A percentile compares a stretch with the other conserved stretches of the same genome.
Evolutionary conservation across 2,329 filamentous ascomycete genomes (phyloP).

Genomic region (Domatiomyces globalis): DNA sequence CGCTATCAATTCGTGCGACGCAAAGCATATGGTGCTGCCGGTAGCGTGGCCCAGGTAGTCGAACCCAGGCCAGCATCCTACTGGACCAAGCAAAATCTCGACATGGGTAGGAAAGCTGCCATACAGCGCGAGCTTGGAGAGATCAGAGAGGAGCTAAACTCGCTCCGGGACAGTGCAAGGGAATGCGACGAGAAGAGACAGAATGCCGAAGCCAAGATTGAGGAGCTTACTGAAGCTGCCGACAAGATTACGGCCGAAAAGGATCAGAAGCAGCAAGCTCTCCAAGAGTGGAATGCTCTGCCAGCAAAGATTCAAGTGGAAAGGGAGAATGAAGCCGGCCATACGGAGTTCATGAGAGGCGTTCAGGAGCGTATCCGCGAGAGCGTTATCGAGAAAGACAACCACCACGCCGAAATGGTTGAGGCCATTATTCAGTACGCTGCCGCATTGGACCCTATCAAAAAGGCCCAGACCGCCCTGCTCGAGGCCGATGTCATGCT

Average conservation of each 20-base stretch:
- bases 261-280: conserved; percentile 49
- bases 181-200: conserved; percentile 18
- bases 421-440: conserved; percentile 42
- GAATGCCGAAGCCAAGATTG: conserved; percentile 20
- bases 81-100: conserved; percentile 68
- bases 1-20: conserved; percentile 54
- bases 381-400: conserved; percentile 42
- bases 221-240: conserved; percentile 4
- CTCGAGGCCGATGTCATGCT: conserved; percentile 55
- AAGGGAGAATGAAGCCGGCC: background rate
- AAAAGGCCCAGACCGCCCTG: conserved; percentile 46
- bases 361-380: conserved; percentile 36
- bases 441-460: conserved; percentile 48
- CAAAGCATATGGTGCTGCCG: conserved; percentile 63
- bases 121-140: conserved; percentile 39
- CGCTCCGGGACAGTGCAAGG: conserved; percentile 15
- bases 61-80: conserved; percentile 46
- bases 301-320: conserved; percentile 23
- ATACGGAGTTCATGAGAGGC: conserved; percentile 28
- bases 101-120: conserved; percentile 43
- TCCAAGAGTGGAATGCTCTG: conserved; percentile 29
- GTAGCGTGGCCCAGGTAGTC: conserved; percentile 54
- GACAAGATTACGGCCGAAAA: conserved; percentile 25
- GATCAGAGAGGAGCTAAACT: conserved; percentile 29
- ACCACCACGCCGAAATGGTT: conserved; percentile 42